Conservation (phyloP, 805 yeast genomes). For the Candida easanensis region DNA sequence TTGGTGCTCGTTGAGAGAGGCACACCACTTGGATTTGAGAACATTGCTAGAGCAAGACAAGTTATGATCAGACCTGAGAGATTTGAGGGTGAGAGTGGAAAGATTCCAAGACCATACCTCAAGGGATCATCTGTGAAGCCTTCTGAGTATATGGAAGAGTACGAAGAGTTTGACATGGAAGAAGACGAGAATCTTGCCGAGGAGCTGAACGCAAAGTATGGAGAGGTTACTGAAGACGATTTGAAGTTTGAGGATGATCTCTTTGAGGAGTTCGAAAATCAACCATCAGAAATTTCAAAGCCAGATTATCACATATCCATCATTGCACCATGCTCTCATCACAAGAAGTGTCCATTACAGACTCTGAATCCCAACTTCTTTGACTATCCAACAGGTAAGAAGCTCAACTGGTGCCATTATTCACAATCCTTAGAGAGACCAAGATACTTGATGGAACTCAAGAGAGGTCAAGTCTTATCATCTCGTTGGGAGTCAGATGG, state of each 20-base stretch:
- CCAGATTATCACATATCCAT: conserved; percentile 52
- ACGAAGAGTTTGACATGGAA: conserved; percentile 11
- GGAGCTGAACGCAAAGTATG: conserved; percentile 38
- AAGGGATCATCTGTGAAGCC: conserved; percentile 42
- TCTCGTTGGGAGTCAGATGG: conserved; percentile 61
- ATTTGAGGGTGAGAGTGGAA: conserved; percentile 49
- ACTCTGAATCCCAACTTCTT: conserved; percentile 69
- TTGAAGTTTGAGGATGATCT: conserved; percentile 32
- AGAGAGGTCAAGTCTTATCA: conserved; percentile 74
- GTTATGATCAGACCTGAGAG: conserved; percentile 84
- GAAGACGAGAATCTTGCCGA: conserved; percentile 26
- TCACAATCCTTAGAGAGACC: conserved; percentile 75
- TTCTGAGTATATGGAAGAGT: conserved; percentile 19
- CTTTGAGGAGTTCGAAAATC: conserved; percentile 1
- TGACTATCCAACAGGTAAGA: conserved; percentile 50
- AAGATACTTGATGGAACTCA: conserved; percentile 73
- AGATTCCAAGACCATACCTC: conserved; percentile 68
- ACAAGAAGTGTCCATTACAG: conserved; percentile 82
- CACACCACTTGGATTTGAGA: conserved; percentile 84
- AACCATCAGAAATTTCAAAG: conserved; percentile 2
- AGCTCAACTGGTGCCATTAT: conserved; percentile 73
- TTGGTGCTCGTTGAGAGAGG: conserved; percentile 85
- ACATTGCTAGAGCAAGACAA: conserved; percentile 87
- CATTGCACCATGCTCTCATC: conserved; percentile 91
- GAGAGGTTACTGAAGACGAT: conserved; percentile 41